Evolutionary conservation across 495 filamentous ascomycete genomes (phyloP).

Genomic region (Aspergillus carlsbadensis): DNA sequence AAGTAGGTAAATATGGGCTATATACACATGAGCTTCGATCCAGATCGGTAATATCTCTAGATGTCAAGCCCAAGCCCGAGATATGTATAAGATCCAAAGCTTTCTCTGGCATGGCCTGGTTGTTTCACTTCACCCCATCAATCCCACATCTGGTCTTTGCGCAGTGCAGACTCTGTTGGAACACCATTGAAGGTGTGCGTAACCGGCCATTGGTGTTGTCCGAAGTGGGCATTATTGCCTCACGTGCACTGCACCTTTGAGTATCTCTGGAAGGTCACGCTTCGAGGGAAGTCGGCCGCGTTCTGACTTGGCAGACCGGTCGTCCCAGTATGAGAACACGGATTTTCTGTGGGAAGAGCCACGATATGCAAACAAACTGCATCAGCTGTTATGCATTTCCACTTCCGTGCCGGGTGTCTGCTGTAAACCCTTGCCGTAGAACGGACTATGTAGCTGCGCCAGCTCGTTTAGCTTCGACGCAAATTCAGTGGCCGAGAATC

Average conservation of each 20-base stretch:
- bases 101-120: neutral
- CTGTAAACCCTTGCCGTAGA: slow-evolving; percentile 3
- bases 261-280: neutral
- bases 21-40: too few relatives aligned
- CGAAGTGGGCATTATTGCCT: too few relatives aligned
- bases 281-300: neutral
- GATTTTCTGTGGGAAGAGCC: neutral
- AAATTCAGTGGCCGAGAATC: slow-evolving; percentile 33
- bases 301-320: neutral
- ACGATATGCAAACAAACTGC: neutral
- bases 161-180: neutral
- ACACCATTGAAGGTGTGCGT: too few relatives aligned
- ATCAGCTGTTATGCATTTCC: slow-evolving; percentile 15
- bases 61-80: neutral
- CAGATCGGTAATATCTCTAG: neutral
- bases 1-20: too few relatives aligned
- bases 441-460: slow-evolving; percentile 22
- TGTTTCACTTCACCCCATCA: neutral
- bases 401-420: slow-evolving; percentile 1
- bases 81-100: neutral
- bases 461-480: slow-evolving; percentile 26
- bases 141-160: neutral
- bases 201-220: too few relatives aligned
- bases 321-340: neutral
- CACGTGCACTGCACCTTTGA: too few relatives aligned